Conservation (phyloP, 805 yeast genomes). For the Hermanozyma aechmeae region DNA sequence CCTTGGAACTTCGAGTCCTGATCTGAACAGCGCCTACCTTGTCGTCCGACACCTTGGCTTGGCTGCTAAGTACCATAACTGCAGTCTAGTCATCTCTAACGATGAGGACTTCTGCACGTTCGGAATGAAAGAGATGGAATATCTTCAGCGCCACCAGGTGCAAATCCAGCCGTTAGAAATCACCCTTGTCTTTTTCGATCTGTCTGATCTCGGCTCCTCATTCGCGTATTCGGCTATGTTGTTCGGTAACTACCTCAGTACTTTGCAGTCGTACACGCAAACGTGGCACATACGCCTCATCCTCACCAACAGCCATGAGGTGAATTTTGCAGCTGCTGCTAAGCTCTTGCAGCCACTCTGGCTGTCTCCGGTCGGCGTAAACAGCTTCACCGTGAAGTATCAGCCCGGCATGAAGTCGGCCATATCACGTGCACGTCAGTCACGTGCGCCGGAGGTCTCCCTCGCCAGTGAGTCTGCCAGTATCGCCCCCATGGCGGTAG, state of each 20-base stretch:
- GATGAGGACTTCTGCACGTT: slow-evolving; percentile 4
- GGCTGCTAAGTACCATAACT: slow-evolving; percentile 5
- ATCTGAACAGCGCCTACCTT: slow-evolving; percentile 2
- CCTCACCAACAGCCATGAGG: slow-evolving; percentile 1
- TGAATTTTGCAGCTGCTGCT: no score
- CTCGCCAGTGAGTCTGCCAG: slow-evolving; percentile 2
- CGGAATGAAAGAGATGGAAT: slow-evolving; percentile 7
- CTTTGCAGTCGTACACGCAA: slow-evolving; percentile 7
- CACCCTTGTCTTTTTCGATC: slow-evolving; percentile 8
- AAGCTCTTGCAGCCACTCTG: slow-evolving; percentile 11
- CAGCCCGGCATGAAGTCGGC: slow-evolving; percentile 1
- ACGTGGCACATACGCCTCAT: slow-evolving; percentile 10
- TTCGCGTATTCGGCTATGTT: slow-evolving; percentile 3
- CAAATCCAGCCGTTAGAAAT: slow-evolving; percentile 13
- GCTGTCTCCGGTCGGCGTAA: slow-evolving; percentile 3
- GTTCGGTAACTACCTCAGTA: slow-evolving; percentile 3
- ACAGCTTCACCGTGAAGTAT: slow-evolving; percentile 9
- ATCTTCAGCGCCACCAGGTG: slow-evolving; percentile 10
- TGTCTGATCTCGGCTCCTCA: slow-evolving; percentile 3
- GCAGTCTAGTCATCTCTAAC: slow-evolving; percentile 6
- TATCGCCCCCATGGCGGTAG: slow-evolving; percentile 4
- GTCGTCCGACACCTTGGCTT: slow-evolving; percentile 8
- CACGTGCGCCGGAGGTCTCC: background rate
- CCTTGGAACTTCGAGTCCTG: slow-evolving; percentile 1
- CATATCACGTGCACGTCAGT: slow-evolving; percentile 1